phyloP scores from a whole-genome alignment of 495 filamentous ascomycete species.

The Aspergillus ostianus region DNA sequence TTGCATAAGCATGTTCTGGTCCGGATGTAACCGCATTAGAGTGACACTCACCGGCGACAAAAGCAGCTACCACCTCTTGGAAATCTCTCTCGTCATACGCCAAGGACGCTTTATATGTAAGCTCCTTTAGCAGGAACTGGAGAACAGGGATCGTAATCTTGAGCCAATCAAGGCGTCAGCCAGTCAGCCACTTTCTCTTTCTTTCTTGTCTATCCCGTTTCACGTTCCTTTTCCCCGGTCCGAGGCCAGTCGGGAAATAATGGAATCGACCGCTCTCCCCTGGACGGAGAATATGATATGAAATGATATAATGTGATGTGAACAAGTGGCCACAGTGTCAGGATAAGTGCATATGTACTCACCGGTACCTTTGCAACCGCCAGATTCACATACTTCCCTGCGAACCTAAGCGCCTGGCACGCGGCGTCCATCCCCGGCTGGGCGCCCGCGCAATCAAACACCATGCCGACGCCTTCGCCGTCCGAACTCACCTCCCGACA shows the following conservation, averaged over 20 bases:
- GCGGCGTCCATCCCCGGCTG: constrained; percentile 41
- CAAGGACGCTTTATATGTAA: constrained; percentile 28
- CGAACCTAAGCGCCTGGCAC: constrained; percentile 36
- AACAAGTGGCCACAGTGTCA: background rate
- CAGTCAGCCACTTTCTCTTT: constrained; percentile 35
- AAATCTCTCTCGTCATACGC: constrained; percentile 53
- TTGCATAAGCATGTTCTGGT: constrained; percentile 1
- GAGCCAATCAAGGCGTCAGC: constrained; percentile 9
- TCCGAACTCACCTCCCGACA: constrained; percentile 34
- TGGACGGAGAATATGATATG: background rate
- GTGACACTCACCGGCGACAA: constrained; percentile 40
- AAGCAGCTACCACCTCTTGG: constrained; percentile 51
- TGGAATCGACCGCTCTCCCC: constrained; percentile 21
- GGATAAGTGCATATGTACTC: no score
- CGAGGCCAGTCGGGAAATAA: constrained; percentile 9
- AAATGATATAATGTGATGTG: background rate
- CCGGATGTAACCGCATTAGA: background rate
- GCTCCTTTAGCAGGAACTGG: constrained; percentile 22
- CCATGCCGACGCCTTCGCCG: constrained; percentile 45
- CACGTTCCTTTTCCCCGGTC: no score
- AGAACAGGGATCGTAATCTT: constrained; percentile 10
- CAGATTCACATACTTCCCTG: constrained; percentile 54
- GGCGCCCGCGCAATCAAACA: constrained; percentile 53
- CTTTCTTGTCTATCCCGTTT: no score
- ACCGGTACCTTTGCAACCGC: constrained; percentile 50